Base-by-base conservation (phyloP, 2,329 filamentous ascomycete species). In the Penicillium freii region DNA sequence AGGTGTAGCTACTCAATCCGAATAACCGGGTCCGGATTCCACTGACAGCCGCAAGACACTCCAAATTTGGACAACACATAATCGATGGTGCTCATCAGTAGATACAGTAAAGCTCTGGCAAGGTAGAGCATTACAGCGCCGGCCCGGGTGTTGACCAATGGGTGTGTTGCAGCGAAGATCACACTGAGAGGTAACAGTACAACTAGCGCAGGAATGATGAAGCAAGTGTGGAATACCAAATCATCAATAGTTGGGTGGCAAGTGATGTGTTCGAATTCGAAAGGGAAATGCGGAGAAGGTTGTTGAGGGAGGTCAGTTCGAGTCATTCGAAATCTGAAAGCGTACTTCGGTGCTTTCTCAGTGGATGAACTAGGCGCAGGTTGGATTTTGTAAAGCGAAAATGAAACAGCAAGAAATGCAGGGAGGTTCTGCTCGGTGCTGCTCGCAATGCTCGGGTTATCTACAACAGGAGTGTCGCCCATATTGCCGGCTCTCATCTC, bases 191-290 rank as follows among this genome's bases (percentile, higher is more conserved):
- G 54, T 4, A 62, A 15, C 21, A 42, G 55, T 17, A 61, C 39
- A 31, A 59, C 21, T 2, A 57, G 42, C 25, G 48, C 51, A 6
- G 64, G 64, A n/a, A 65, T 13, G 45, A 64, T 46, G 21, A 65
- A 23, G 45, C 52, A 52, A 21, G 40, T 54, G 38, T 61, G 60
- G 6, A 62, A 51, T 6, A 65, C 19, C 48, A 66, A 44, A 10
- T 62, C 51, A 15, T 65, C 58, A 3, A 57, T 43, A 7, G 27
- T 25, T 17, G 52, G 29, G 17, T 40, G 47, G 25, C 31, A 44
- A 29, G 45, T 29, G 6, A 27, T 38, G 4, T 53, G 40, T n/a
- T 44, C 39, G 21, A 43, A 34, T 21, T 21, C 17, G 19, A 17
- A 4, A 9, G 46, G 46, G 19, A 56, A 38, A n/a, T 51, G 39